These are phyloP conservation scores for Colletotrichum sp. DNA, from an alignment of 2,329 filamentous ascomycete genomes.

Conservation along the genomic window DNA sequence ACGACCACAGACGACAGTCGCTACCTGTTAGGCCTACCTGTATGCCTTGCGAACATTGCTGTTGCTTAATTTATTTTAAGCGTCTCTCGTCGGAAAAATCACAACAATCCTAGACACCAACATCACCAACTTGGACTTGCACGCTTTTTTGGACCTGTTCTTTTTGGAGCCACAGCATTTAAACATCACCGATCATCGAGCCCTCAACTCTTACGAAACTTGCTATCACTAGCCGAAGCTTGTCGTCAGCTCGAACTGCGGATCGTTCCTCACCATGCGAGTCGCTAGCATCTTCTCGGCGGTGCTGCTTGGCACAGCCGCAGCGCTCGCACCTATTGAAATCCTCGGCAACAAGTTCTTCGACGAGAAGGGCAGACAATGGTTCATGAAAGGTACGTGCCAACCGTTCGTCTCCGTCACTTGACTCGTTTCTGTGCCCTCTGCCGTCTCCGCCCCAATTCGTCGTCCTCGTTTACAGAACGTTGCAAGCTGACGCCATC, in stretches of 20 bases:
- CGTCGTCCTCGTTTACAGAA: not conserved
- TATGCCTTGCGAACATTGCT: not conserved
- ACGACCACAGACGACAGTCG: not conserved
- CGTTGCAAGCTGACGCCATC: constrained; percentile 1
- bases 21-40: not conserved
- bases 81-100: not conserved
- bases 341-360: constrained; percentile 84
- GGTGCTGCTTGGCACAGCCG: constrained; percentile 38
- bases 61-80: not conserved
- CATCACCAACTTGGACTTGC: not conserved
- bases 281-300: constrained; percentile 34
- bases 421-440: not conserved
- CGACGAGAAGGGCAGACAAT: constrained; percentile 78
- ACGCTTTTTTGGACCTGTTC: not conserved
- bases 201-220: not conserved
- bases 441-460: not conserved
- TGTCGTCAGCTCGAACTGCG: not conserved
- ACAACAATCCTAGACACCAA: not conserved
- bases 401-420: not conserved
- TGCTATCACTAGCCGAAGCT: not conserved
- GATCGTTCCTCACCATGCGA: constrained; percentile 38
- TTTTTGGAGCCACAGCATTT: not conserved
- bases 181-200: not conserved
- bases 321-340: constrained; percentile 54
- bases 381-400: constrained; percentile 77